A percentile compares a stretch with the other conserved stretches of the same genome.
Evolutionary conservation across 306 rosid species (phyloP).

Genomic region (Cucumis melo): DNA sequence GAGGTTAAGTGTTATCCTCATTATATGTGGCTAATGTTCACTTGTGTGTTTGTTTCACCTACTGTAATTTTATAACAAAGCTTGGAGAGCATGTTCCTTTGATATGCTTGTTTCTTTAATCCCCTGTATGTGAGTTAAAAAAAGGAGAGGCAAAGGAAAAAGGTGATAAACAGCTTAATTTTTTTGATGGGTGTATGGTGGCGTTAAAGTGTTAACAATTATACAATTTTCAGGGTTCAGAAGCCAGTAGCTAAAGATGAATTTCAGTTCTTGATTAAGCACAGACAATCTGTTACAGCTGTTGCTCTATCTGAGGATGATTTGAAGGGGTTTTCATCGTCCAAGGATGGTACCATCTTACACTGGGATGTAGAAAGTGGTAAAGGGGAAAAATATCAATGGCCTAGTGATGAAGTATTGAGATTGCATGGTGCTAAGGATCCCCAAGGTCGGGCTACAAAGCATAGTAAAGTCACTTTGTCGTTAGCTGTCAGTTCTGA

Average conservation of each 20-base stretch:
- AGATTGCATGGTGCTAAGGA: conserved; percentile 74
- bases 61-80: background rate
- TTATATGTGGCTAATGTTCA: background rate
- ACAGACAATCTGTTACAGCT: conserved; percentile 59
- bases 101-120: background rate
- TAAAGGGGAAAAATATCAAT: conserved; percentile 55
- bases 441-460: conserved; percentile 61
- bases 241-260: conserved; percentile 38
- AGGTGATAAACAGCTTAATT: background rate
- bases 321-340: conserved; percentile 76
- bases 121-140: background rate
- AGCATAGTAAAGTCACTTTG: conserved; percentile 50
- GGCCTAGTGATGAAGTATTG: conserved; percentile 59
- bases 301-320: conserved; percentile 81
- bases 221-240: conserved; percentile 38
- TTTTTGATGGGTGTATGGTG: background rate
- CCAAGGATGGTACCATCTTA: conserved; percentile 74
- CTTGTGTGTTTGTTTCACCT: background rate
- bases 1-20: background rate
- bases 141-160: background rate
- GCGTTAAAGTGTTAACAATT: background rate
- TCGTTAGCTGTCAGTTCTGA: conserved; percentile 83
- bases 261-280: conserved; percentile 55
- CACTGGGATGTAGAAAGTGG: conserved; percentile 88
- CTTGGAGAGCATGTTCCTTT: background rate